Evolutionary conservation across 1,284 basidiomycete genomes (phyloP).

Genomic region (Wolfiporia cocos): DNA sequence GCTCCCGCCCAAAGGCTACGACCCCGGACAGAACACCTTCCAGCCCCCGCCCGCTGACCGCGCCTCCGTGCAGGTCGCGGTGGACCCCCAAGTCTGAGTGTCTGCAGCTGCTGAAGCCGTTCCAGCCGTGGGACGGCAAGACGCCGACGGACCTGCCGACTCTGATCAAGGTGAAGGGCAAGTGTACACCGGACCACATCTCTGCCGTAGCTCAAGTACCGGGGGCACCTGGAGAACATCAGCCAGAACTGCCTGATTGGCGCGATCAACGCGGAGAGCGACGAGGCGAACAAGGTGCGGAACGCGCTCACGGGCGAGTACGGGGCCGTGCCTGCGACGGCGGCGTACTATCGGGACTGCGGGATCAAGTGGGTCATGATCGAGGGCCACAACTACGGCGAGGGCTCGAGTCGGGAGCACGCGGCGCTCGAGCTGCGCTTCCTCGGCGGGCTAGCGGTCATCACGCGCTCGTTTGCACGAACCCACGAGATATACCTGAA

Average conservation of each 20-base stretch:
- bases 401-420: slow-evolving; percentile 97
- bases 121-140: slow-evolving; percentile 92
- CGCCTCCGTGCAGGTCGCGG: slow-evolving; percentile 78
- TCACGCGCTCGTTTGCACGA: slow-evolving; percentile 92
- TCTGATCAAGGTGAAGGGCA: slow-evolving; percentile 91
- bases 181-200: slow-evolving; percentile 86
- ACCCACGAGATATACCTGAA: slow-evolving; percentile 99
- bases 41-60: slow-evolving; percentile 90
- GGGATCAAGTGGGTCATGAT: slow-evolving; percentile 95
- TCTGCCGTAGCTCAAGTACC: slow-evolving; percentile 99
- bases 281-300: slow-evolving; percentile 93
- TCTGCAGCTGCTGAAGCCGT: slow-evolving; percentile 91
- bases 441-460: slow-evolving; percentile 93
- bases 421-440: slow-evolving; percentile 96
- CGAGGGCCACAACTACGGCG: slow-evolving; percentile 94
- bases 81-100: slow-evolving; percentile 89
- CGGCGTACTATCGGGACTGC: slow-evolving; percentile 82
- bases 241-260: slow-evolving; percentile 97
- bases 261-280: slow-evolving; percentile 93
- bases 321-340: slow-evolving; percentile 81
- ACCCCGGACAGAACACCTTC: slow-evolving; percentile 96
- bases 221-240: slow-evolving; percentile 98
- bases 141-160: slow-evolving; percentile 79
- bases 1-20: slow-evolving; percentile 90
- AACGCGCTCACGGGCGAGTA: slow-evolving; percentile 89